Percentiles rank a stretch among this genome's conserved stretches.
phyloP scores from a whole-genome alignment of 495 filamentous ascomycete species.

The Clavariopsis aquatica region DNA sequence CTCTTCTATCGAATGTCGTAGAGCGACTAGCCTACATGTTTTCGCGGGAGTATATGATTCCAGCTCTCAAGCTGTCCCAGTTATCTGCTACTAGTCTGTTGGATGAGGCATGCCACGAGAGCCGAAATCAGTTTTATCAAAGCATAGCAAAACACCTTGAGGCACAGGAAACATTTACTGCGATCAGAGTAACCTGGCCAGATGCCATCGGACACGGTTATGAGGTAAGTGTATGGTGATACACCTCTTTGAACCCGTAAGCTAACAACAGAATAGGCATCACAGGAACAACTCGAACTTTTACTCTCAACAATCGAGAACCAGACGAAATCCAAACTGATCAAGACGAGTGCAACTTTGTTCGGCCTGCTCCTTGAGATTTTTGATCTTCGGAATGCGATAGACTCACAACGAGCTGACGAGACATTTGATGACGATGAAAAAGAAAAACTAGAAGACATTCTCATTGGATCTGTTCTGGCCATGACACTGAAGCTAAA shows the following conservation, averaged over 20 bases:
- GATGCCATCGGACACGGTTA: conserved; percentile 61
- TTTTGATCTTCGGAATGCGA: conserved; percentile 44
- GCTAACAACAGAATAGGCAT: conserved; percentile 54
- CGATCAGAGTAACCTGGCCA: conserved; percentile 69
- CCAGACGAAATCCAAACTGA: conserved; percentile 70
- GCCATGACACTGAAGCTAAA: conserved; percentile 96
- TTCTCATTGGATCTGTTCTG: conserved; percentile 66
- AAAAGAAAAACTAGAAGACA: conserved; percentile 64
- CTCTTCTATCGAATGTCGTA: conserved; percentile 74
- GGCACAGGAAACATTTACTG: conserved; percentile 64
- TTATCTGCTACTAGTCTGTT: conserved; percentile 62
- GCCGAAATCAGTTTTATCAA: conserved; percentile 65
- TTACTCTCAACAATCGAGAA: conserved; percentile 69
- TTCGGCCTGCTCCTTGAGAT: conserved; percentile 67
- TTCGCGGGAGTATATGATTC: conserved; percentile 68
- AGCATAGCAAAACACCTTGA: conserved; percentile 73
- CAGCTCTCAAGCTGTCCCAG: conserved; percentile 66
- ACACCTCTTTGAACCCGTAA: background rate
- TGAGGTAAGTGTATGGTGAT: conserved; percentile 51
- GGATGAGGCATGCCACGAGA: conserved; percentile 60
- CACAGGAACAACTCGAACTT: conserved; percentile 65
- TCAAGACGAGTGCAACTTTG: conserved; percentile 67
- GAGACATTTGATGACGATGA: conserved; percentile 52
- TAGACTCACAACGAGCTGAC: conserved; percentile 30
- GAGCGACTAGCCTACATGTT: conserved; percentile 85